A percentile compares a stretch with the other conserved stretches of the same genome.
phyloP scores from a whole-genome alignment of 345 rosid species.

The Anacardium occidentale region DNA sequence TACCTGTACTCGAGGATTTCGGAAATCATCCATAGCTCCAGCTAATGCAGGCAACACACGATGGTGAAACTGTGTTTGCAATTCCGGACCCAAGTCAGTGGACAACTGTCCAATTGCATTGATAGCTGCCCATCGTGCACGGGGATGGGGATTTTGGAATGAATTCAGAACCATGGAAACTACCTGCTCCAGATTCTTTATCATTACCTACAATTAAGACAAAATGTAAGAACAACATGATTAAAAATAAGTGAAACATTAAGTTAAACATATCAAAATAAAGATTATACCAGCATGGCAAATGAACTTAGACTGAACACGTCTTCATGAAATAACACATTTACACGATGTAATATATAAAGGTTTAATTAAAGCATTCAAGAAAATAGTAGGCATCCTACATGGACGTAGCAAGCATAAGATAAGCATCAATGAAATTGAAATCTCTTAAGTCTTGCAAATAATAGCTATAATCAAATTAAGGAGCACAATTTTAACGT shows the following conservation, averaged over 20 bases:
- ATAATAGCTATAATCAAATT: neutral
- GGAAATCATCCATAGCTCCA: conserved; percentile 70
- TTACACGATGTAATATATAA: neutral
- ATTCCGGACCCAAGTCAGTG: conserved; percentile 71
- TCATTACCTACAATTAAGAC: conserved; percentile 48
- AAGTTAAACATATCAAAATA: neutral
- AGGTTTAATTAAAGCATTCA: neutral
- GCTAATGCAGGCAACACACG: conserved; percentile 61
- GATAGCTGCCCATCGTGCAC: conserved; percentile 77
- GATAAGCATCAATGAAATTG: neutral
- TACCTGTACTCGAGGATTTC: conserved; percentile 74
- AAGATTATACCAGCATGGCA: neutral
- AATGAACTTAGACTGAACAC: neutral
- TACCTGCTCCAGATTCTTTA: conserved; percentile 58
- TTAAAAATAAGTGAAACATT: neutral
- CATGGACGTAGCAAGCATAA: neutral
- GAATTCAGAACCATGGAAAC: conserved; percentile 64
- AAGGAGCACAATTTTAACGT: neutral
- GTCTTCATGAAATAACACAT: neutral
- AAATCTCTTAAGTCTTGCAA: neutral
- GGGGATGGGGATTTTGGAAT: conserved; percentile 64
- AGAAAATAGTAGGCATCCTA: neutral
- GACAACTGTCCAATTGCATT: conserved; percentile 76
- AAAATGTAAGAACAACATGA: conserved; percentile 13
- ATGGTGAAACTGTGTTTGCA: conserved; percentile 61